These are phyloP conservation scores for Linnemannia exigua DNA, from an alignment of 192 early-diverging fungal genomes.

Conservation along the genomic window DNA sequence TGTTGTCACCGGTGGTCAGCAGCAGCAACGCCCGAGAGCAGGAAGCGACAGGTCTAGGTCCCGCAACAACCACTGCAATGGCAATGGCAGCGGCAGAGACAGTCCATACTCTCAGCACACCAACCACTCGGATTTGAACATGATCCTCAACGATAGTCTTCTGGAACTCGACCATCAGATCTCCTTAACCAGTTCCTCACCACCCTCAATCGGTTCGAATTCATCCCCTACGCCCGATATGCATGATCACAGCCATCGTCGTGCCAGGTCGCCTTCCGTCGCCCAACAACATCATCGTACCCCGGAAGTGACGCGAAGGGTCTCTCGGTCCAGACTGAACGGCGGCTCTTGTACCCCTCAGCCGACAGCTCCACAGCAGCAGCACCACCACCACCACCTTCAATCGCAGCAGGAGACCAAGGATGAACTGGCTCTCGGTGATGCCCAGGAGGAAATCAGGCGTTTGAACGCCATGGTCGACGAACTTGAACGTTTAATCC, in stretches of 20 bases:
- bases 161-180: constrained; percentile 44
- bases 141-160: constrained; percentile 43
- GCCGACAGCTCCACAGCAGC: not conserved
- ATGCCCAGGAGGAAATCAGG: constrained; percentile 45
- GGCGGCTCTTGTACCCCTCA: no score
- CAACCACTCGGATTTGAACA: constrained; percentile 38
- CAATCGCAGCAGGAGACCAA: constrained; percentile 12
- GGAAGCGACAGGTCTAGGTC: constrained; percentile 6
- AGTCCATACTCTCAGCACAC: not conserved
- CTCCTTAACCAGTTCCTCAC: not conserved
- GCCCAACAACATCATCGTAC: not conserved
- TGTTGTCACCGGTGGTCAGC: not conserved
- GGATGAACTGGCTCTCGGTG: constrained; percentile 29
- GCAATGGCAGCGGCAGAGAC: not conserved
- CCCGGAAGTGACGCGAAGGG: not conserved
- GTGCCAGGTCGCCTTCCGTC: not conserved
- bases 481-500: constrained; percentile 33
- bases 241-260: not conserved
- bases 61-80: not conserved
- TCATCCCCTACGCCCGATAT: not conserved
- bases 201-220: not conserved
- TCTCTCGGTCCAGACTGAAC: not conserved
- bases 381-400: not conserved
- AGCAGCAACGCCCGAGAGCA: not conserved
- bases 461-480: constrained; percentile 49